Conservation (phyloP, 2,329 filamentous ascomycete genomes). For the Botrytis fabae region DNA sequence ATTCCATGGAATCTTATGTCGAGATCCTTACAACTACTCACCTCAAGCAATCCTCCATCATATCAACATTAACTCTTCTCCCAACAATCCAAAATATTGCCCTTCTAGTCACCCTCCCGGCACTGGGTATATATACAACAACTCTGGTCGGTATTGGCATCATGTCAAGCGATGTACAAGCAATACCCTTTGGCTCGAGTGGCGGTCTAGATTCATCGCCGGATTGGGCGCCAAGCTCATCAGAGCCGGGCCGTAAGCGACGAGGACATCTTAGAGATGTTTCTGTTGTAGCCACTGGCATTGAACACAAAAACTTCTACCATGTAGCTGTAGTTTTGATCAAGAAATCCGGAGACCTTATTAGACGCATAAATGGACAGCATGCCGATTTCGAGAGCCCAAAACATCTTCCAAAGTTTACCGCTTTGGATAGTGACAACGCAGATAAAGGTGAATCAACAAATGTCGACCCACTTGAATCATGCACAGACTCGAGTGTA, state of each 20-base stretch:
- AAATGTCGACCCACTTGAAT: neutral
- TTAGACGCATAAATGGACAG: neutral
- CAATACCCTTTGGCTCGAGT: neutral
- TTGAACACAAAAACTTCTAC: neutral
- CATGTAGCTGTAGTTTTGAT: conserved; percentile 8
- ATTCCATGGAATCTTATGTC: neutral
- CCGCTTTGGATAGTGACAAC: no score
- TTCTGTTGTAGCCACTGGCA: neutral
- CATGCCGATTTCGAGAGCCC: neutral
- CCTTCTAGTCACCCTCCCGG: neutral
- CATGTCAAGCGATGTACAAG: conserved; percentile 4
- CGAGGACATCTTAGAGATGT: conserved; percentile 1
- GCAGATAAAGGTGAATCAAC: neutral
- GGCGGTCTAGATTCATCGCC: neutral
- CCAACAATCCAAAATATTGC: conserved; percentile 1
- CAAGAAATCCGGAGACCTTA: neutral
- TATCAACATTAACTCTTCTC: neutral
- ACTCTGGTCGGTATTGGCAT: conserved; percentile 7
- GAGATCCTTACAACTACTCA: neutral
- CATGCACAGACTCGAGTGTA: neutral
- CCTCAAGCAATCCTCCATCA: neutral
- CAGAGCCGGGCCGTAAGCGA: neutral
- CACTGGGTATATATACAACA: conserved; percentile 5
- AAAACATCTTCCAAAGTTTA: neutral
- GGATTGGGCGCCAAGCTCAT: neutral